These are phyloP conservation scores for Zymoseptoria tritici DNA, from an alignment of 2,329 filamentous ascomycete genomes.

Conservation along the genomic window DNA sequence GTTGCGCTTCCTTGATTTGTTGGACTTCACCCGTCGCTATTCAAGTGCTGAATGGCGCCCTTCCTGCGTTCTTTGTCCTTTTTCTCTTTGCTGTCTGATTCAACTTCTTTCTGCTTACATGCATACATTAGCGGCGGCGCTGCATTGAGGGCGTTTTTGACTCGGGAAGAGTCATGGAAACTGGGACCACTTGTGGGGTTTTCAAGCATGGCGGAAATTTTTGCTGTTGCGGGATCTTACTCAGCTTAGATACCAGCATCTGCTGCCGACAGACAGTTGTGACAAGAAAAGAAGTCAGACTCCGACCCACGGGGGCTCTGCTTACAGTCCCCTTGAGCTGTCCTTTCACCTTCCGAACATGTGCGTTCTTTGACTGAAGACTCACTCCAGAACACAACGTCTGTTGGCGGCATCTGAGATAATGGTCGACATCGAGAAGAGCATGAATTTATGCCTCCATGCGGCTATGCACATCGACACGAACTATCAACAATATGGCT, in stretches of 20 bases:
- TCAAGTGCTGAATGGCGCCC: constrained; percentile 27
- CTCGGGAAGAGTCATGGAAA: not conserved
- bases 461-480: not conserved
- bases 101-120: not conserved
- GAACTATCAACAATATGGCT: constrained; percentile 25
- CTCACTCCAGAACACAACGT: not conserved
- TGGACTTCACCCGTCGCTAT: constrained; percentile 14
- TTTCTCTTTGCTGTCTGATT: not conserved
- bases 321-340: not conserved
- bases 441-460: not conserved
- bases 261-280: not conserved
- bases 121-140: not conserved
- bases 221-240: too few relatives aligned
- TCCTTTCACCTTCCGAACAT: not conserved
- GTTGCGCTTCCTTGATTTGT: not conserved
- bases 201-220: not conserved
- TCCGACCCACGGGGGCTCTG: not conserved
- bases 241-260: too few relatives aligned
- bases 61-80: constrained; percentile 2
- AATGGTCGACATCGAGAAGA: not conserved
- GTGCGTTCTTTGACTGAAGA: not conserved
- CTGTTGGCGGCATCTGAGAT: not conserved
- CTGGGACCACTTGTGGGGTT: not conserved
- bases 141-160: not conserved
- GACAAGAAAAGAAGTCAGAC: not conserved